A percentile compares a stretch with the other conserved stretches of the same genome.
phyloP scores from a whole-genome alignment of 164 flowering plant genomes.

The Magnolia sinica region DNA sequence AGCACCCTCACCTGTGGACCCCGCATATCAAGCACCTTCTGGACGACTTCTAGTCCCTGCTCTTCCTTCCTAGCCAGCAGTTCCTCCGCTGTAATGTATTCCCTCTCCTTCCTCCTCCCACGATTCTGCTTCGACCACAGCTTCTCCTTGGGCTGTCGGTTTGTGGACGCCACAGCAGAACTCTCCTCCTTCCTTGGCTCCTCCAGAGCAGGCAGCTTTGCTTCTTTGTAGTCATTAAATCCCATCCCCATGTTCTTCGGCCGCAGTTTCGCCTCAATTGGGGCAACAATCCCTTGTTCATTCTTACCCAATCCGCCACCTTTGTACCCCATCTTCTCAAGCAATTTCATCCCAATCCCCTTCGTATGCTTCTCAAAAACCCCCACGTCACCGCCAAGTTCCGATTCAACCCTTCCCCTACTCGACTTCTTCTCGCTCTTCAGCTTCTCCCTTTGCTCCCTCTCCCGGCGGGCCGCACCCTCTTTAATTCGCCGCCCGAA shows the following conservation, averaged over 20 bases:
- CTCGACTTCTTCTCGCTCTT: conserved; percentile 27
- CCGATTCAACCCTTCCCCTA: conserved; percentile 24
- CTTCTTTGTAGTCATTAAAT: conserved; percentile 62
- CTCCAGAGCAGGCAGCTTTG: conserved; percentile 31
- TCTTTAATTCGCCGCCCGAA: conserved; percentile 80
- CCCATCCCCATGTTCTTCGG: conserved; percentile 93
- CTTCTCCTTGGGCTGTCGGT: conserved; percentile 34
- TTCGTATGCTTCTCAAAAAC: conserved; percentile 69
- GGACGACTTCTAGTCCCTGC: conserved; percentile 53
- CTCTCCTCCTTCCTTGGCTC: conserved; percentile 40
- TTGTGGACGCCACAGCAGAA: conserved; percentile 13
- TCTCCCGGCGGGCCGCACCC: conserved; percentile 52
- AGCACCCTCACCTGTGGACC: conserved; percentile 87
- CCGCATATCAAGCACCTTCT: conserved; percentile 86
- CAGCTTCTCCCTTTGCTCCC: conserved; percentile 35
- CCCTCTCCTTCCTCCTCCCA: conserved; percentile 35
- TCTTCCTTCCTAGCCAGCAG: conserved; percentile 68
- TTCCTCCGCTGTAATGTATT: conserved; percentile 64
- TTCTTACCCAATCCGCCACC: conserved; percentile 94
- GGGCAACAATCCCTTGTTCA: conserved; percentile 79
- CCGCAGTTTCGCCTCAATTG: conserved; percentile 69
- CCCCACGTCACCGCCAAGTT: conserved; percentile 41
- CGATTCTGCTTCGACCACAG: conserved; percentile 48
- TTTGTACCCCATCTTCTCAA: conserved; percentile 88
- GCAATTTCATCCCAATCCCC: conserved; percentile 73